A percentile compares a stretch with the other conserved stretches of the same genome.
These are phyloP conservation scores for Phanerochaete sordida DNA, from an alignment of 768 basidiomycete genomes.

Conservation along the genomic window DNA sequence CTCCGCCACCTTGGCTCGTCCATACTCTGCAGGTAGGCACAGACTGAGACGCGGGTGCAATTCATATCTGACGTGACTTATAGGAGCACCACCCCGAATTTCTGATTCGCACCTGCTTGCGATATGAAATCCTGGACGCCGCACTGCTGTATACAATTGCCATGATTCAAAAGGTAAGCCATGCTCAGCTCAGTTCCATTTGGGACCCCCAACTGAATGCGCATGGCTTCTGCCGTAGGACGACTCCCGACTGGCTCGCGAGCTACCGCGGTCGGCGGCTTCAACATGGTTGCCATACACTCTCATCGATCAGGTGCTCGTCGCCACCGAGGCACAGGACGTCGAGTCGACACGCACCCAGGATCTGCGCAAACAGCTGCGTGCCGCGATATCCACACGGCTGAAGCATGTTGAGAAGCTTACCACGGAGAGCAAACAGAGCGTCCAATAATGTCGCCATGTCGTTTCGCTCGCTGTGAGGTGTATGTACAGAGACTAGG, in stretches of 20 bases:
- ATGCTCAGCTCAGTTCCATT: too few relatives aligned
- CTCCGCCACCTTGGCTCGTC: conserved; percentile 83
- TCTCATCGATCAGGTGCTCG: conserved; percentile 78
- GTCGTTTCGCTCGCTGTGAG: neutral
- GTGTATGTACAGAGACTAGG: too few relatives aligned
- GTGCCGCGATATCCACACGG: conserved; percentile 57
- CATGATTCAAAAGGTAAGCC: conserved; percentile 67
- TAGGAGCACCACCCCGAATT: conserved; percentile 78
- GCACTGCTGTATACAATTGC: conserved; percentile 73
- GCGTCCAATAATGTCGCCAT: neutral
- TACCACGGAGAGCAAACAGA: conserved; percentile 25
- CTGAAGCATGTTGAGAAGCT: conserved; percentile 68
- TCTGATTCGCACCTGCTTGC: conserved; percentile 74
- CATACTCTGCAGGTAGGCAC: conserved; percentile 62
- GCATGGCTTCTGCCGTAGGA: too few relatives aligned
- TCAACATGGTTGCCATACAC: conserved; percentile 81
- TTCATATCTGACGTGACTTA: neutral
- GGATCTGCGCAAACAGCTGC: conserved; percentile 45
- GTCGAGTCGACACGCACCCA: conserved; percentile 42
- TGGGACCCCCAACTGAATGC: too few relatives aligned
- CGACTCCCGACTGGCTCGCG: conserved; percentile 48
- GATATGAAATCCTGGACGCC: conserved; percentile 74
- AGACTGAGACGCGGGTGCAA: neutral
- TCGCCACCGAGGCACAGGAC: conserved; percentile 53
- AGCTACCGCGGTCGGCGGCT: conserved; percentile 50